Conservation (phyloP, 768 basidiomycete species). For the Antrodiella citrinella region DNA sequence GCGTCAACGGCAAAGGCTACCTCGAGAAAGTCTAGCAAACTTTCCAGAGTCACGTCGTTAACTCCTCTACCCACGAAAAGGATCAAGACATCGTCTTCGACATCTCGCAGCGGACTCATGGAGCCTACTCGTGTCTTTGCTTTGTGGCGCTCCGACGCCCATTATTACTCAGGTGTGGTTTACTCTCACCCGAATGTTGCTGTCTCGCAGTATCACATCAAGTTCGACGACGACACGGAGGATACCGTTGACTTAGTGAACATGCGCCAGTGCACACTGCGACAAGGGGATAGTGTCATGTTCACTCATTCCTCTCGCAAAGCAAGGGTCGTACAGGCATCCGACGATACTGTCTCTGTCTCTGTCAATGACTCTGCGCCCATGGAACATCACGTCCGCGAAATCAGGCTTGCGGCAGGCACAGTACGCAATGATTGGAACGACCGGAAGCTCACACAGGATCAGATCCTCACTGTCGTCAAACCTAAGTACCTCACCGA, state of each 20-base stretch:
- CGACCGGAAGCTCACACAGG: constrained; percentile 37
- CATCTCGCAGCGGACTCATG: constrained; percentile 5
- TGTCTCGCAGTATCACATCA: constrained; percentile 34
- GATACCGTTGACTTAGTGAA: constrained; percentile 40
- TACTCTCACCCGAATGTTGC: constrained; percentile 24
- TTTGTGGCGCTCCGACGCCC: constrained; percentile 51
- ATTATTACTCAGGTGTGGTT: constrained; percentile 56
- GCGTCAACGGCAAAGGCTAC: constrained; percentile 16
- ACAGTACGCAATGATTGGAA: constrained; percentile 46
- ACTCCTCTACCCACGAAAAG: constrained; percentile 7
- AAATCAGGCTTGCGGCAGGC: constrained; percentile 44
- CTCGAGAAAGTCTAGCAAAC: constrained; percentile 13
- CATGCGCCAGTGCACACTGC: constrained; percentile 45
- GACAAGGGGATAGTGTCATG: constrained; percentile 50
- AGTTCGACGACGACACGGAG: constrained; percentile 60
- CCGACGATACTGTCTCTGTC: constrained; percentile 20
- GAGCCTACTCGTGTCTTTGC: constrained; percentile 59
- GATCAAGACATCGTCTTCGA: constrained; percentile 12
- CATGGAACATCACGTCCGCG: constrained; percentile 18
- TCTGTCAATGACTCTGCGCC: constrained; percentile 33
- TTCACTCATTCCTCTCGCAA: constrained; percentile 11
- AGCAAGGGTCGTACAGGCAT: constrained; percentile 12
- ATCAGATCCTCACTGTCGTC: constrained; percentile 35
- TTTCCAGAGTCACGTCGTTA: constrained; percentile 1
- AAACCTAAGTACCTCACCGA: constrained; percentile 32